Conservation (phyloP, 306 rosid genomes). For the Quercus parvula region DNA sequence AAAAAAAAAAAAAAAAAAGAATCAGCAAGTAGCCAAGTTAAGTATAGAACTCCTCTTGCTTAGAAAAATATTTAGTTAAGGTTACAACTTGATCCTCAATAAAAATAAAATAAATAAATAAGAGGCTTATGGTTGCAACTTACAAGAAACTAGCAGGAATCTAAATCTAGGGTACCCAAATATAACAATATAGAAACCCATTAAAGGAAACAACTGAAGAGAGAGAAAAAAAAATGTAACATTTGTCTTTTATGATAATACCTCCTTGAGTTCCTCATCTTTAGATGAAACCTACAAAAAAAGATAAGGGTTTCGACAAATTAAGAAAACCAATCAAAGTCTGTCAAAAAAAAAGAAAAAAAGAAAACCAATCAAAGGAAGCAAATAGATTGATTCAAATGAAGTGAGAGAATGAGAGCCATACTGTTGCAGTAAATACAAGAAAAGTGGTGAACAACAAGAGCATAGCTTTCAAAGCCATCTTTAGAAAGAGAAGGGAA, state of each 20-base stretch:
- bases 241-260: neutral
- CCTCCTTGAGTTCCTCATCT: conserved; percentile 35
- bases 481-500: conserved; percentile 9
- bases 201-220: neutral
- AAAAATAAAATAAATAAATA: neutral
- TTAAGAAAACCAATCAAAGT: conserved; percentile 9
- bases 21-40: neutral
- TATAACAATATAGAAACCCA: neutral
- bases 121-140: neutral
- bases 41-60: neutral
- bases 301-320: neutral
- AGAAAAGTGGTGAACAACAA: conserved; percentile 40
- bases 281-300: conserved; percentile 33
- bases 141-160: neutral
- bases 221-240: neutral
- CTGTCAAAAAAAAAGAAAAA: too few species aligned
- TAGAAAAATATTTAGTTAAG: neutral
- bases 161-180: neutral
- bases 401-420: neutral
- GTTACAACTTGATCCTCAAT: too few species aligned
- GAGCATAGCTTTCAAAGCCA: conserved; percentile 45
- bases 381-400: too few species aligned
- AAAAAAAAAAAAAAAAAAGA: neutral
- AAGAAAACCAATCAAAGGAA: too few species aligned
- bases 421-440: conserved; percentile 36